Evolutionary conservation across 352 stramenopile genomes (phyloP).

Genomic region (Pythium guiyangense): DNA sequence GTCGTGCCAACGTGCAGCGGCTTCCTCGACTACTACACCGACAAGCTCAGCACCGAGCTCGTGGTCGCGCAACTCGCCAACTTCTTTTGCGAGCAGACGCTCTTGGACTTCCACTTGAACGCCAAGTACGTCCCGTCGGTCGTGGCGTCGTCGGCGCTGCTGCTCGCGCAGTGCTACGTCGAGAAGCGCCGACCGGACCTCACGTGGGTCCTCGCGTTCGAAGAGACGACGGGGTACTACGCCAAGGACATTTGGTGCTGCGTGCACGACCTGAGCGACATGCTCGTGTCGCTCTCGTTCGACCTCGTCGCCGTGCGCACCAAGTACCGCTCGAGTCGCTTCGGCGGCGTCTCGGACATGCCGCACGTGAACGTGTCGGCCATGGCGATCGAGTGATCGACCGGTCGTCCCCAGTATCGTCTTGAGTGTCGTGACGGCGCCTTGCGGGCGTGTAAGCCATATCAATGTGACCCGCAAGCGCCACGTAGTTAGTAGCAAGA

Average conservation of each 20-base stretch:
- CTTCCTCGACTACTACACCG: conserved; percentile 96
- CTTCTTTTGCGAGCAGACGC: conserved; percentile 55
- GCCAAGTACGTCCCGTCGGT: conserved; percentile 45
- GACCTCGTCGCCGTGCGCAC: conserved; percentile 36
- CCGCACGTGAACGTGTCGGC: conserved; percentile 12
- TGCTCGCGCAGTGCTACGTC: conserved; percentile 43
- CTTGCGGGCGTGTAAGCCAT: conserved; percentile 9
- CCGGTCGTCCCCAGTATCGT: not conserved
- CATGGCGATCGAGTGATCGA: conserved; percentile 14
- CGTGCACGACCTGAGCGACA: conserved; percentile 27
- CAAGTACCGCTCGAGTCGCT: conserved; percentile 31
- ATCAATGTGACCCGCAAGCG: conserved; percentile 6
- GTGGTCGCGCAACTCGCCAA: conserved; percentile 35
- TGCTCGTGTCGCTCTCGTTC: conserved; percentile 29
- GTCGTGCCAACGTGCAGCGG: conserved; percentile 93
- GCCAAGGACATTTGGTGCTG: conserved; percentile 38
- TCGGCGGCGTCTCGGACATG: conserved; percentile 15
- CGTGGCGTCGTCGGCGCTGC: conserved; percentile 40
- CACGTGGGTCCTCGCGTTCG: conserved; percentile 39
- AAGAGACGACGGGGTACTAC: conserved; percentile 42
- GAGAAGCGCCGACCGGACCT: conserved; percentile 34
- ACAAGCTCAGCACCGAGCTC: conserved; percentile 50
- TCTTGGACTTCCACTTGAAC: conserved; percentile 51
- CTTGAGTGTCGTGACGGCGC: not conserved
- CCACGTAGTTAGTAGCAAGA: conserved; percentile 1